Percentiles rank a stretch among this genome's conserved stretches.
These are phyloP conservation scores for Termitomyces sp. DNA, from an alignment of 1,284 basidiomycete species.

Conservation along the genomic window DNA sequence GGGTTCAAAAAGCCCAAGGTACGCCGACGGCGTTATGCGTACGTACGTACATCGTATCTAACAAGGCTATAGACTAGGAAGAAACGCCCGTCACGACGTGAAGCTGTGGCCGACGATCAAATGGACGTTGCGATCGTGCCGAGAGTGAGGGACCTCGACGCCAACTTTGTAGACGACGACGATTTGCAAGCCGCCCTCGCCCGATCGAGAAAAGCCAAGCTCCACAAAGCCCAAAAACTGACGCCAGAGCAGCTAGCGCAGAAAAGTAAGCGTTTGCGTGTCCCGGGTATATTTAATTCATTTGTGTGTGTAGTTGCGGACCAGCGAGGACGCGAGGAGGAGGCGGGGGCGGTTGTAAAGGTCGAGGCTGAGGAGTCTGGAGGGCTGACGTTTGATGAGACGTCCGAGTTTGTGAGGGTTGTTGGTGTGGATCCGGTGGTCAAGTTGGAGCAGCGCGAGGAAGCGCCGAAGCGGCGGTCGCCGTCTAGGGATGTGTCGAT, in stretches of 20 bases:
- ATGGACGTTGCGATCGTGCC: conserved; percentile 80
- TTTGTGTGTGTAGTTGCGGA: conserved; percentile 53
- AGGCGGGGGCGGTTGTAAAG: conserved; percentile 44
- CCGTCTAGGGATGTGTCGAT: conserved; percentile 51
- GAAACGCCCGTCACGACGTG: conserved; percentile 74
- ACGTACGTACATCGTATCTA: background rate
- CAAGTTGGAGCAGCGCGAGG: conserved; percentile 51
- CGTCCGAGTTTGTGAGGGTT: conserved; percentile 92
- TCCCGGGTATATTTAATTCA: too few species aligned
- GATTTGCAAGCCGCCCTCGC: conserved; percentile 94
- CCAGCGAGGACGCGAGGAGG: conserved; percentile 49
- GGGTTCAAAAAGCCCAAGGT: conserved; percentile 95
- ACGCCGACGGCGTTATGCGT: too few species aligned
- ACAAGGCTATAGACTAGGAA: conserved; percentile 72
- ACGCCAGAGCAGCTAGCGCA: conserved; percentile 84
- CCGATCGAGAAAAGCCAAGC: conserved; percentile 76
- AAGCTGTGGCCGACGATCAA: conserved; percentile 45
- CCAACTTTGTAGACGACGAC: conserved; percentile 97
- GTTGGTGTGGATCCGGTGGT: conserved; percentile 65
- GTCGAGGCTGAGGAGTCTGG: conserved; percentile 43
- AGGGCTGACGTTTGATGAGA: conserved; percentile 90
- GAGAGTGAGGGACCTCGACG: conserved; percentile 64
- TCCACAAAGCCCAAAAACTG: conserved; percentile 73
- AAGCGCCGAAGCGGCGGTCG: conserved; percentile 36
- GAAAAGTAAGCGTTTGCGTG: conserved; percentile 46